These are phyloP conservation scores for Cercospora zeina DNA, from an alignment of 2,329 filamentous ascomycete species.

Conservation along the genomic window DNA sequence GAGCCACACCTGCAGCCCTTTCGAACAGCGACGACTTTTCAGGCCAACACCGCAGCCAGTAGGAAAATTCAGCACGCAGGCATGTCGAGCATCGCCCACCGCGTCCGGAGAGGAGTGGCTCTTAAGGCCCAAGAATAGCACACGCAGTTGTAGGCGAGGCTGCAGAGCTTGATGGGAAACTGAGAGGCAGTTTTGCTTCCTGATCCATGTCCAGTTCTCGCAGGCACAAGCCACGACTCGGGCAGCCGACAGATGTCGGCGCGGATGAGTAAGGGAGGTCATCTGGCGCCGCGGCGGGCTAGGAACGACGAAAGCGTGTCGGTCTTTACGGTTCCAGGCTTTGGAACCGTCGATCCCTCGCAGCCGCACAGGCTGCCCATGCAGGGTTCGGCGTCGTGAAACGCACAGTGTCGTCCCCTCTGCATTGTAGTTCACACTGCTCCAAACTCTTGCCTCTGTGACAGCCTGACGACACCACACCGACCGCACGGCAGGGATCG, in stretches of 20 bases:
- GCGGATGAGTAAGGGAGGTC: constrained; percentile 9
- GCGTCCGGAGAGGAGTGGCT: neutral
- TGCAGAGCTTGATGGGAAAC: neutral
- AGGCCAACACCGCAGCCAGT: neutral
- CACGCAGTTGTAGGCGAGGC: neutral
- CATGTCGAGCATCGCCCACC: neutral
- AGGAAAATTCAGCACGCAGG: neutral
- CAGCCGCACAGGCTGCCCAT: constrained; percentile 8
- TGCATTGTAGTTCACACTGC: neutral
- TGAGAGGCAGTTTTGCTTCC: constrained; percentile 7
- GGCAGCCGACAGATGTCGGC: constrained; percentile 4
- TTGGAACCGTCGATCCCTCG: constrained; percentile 5
- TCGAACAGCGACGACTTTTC: neutral
- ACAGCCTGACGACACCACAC: constrained; percentile 10
- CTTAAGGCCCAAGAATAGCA: neutral
- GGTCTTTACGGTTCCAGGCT: constrained; percentile 11
- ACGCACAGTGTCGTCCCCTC: constrained; percentile 3
- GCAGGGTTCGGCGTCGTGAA: constrained; percentile 8
- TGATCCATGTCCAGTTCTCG: neutral
- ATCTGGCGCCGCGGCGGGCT: constrained; percentile 3
- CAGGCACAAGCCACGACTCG: neutral
- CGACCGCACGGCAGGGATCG: constrained; percentile 5
- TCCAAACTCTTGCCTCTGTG: constrained; percentile 9
- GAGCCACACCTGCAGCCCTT: constrained; percentile 1
- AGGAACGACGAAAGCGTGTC: neutral